Evolutionary conservation across 495 filamentous ascomycete genomes (phyloP).

Genomic region (Aspergillus ostianus): DNA sequence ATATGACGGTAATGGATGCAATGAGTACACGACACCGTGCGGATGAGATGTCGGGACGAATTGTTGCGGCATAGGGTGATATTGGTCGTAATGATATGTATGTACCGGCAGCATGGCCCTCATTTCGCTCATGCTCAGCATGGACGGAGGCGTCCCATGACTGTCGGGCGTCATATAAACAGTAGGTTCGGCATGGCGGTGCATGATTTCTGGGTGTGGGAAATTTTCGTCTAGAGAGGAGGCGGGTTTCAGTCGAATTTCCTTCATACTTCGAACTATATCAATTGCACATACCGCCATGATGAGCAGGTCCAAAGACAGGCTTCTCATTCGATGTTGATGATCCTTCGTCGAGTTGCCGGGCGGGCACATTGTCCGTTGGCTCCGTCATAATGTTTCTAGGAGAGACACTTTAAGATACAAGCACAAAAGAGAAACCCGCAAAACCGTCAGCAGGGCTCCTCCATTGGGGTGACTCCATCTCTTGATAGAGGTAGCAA

Average conservation of each 20-base stretch:
- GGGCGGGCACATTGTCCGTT: conserved; percentile 14
- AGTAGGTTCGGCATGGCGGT: conserved; percentile 22
- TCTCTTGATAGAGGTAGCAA: not conserved
- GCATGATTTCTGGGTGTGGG: conserved; percentile 23
- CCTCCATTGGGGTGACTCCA: not conserved
- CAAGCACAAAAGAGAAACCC: not conserved
- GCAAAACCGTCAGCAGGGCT: not conserved
- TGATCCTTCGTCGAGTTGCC: conserved; percentile 2
- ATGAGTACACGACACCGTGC: conserved; percentile 36
- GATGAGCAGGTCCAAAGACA: conserved; percentile 12
- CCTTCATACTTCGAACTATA: not conserved
- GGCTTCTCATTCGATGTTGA: conserved; percentile 17
- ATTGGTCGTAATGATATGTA: conserved; percentile 30
- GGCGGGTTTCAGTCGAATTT: conserved; percentile 13
- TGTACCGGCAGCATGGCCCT: conserved; percentile 44
- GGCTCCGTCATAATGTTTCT: not conserved
- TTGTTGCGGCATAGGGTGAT: conserved; percentile 32
- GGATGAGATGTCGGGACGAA: conserved; percentile 26
- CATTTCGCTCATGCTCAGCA: conserved; percentile 49
- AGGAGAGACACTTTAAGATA: too few species aligned
- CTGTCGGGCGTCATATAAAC: conserved; percentile 19
- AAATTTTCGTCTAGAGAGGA: conserved; percentile 15
- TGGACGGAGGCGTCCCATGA: conserved; percentile 30
- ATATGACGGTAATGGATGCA: conserved; percentile 38
- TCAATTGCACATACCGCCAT: conserved; percentile 27